These are phyloP conservation scores for Pestalotiopsis sp. DNA, from an alignment of 2,329 filamentous ascomycete species.

Conservation along the genomic window DNA sequence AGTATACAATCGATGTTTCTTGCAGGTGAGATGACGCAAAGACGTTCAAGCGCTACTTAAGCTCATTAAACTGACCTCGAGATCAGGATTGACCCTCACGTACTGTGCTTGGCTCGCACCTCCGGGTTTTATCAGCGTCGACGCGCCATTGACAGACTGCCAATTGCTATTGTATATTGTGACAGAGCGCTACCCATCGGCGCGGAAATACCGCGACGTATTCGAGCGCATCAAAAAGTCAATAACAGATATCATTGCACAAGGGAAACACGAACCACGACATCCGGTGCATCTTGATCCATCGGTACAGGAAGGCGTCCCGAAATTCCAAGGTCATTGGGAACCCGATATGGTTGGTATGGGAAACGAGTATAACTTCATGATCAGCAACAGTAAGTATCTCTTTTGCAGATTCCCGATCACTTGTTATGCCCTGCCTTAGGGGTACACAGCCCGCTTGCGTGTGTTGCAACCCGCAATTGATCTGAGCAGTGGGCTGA, in stretches of 20 bases:
- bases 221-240: conserved; percentile 34
- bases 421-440: background rate
- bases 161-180: conserved; percentile 34
- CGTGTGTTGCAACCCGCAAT: too few species aligned
- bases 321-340: conserved; percentile 24
- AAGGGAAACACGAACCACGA: conserved; percentile 30
- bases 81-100: conserved; percentile 28
- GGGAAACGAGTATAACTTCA: conserved; percentile 30
- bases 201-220: conserved; percentile 33
- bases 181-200: conserved; percentile 33
- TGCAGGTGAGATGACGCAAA: conserved; percentile 23
- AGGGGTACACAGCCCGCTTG: too few species aligned
- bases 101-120: conserved; percentile 33
- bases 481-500: too few species aligned
- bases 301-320: conserved; percentile 26
- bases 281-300: conserved; percentile 29
- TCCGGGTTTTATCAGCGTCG: conserved; percentile 23
- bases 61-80: background rate
- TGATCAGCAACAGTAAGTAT: conserved; percentile 27
- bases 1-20: conserved; percentile 34
- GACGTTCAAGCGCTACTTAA: too few species aligned
- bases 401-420: too few species aligned
- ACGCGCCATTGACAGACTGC: conserved; percentile 29
- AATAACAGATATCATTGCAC: conserved; percentile 27
- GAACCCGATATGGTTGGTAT: conserved; percentile 21